Conservation (phyloP, 2,329 filamentous ascomycete species). For the Penicillium sp. region DNA sequence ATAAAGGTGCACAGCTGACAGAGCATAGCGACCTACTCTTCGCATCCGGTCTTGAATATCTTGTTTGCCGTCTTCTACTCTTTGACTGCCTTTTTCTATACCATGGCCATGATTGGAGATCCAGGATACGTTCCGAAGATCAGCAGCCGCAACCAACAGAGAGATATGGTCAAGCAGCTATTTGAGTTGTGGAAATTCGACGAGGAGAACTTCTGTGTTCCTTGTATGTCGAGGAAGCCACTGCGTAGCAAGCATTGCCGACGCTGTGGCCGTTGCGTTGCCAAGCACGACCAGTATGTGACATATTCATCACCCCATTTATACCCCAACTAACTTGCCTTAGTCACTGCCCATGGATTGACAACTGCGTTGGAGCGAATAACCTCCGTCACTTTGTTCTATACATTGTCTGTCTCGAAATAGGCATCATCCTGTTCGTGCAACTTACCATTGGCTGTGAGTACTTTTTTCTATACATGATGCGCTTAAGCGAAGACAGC, state of each 20-base stretch:
- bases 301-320: not conserved
- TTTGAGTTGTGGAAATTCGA: conserved; percentile 86
- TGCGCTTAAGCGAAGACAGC: not conserved
- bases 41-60: conserved; percentile 75
- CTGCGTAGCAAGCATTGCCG: conserved; percentile 95
- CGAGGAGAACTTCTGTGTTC: conserved; percentile 88
- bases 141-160: conserved; percentile 84
- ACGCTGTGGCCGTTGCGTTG: conserved; percentile 86
- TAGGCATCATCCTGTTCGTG: conserved; percentile 72
- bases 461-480: conserved; percentile 27
- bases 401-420: conserved; percentile 76
- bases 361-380: conserved; percentile 93
- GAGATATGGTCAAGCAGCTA: conserved; percentile 83
- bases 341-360: conserved; percentile 96
- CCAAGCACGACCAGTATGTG: conserved; percentile 92
- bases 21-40: conserved; percentile 60
- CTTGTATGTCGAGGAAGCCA: conserved; percentile 91
- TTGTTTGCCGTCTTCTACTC: conserved; percentile 65
- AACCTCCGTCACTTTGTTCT: conserved; percentile 95
- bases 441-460: conserved; percentile 71
- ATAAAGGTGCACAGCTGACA: not conserved
- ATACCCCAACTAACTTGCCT: not conserved
- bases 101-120: conserved; percentile 79
- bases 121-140: conserved; percentile 92
- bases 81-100: conserved; percentile 82